Conservation (phyloP, 495 filamentous ascomycete species). For the Umbilicaria muhlenbergii region DNA sequence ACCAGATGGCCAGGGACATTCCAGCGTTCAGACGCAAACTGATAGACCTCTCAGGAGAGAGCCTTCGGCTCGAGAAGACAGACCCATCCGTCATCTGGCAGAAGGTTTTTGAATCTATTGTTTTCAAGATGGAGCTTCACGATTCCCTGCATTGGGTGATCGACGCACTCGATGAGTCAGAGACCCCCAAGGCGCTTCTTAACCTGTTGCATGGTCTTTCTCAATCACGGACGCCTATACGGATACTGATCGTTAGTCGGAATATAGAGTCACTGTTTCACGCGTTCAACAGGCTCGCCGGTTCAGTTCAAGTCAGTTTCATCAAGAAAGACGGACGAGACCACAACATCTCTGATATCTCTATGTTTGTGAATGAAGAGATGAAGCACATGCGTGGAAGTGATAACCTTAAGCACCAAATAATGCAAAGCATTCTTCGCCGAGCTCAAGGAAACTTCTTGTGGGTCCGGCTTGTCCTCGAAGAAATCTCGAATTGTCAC, state of each 20-base stretch:
- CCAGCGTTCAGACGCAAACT: conserved; percentile 7
- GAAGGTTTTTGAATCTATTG: conserved; percentile 19
- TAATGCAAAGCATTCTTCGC: conserved; percentile 14
- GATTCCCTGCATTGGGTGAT: conserved; percentile 21
- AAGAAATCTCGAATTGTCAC: conserved; percentile 15
- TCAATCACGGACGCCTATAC: conserved; percentile 10
- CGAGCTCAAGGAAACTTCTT: conserved; percentile 21
- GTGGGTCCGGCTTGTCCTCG: conserved; percentile 20
- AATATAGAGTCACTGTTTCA: conserved; percentile 4
- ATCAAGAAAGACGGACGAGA: not conserved
- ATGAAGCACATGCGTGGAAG: conserved; percentile 5
- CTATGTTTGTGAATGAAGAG: conserved; percentile 9
- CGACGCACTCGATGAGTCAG: conserved; percentile 26
- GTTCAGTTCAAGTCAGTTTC: conserved; percentile 1
- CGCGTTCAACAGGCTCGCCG: conserved; percentile 4
- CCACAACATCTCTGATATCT: conserved; percentile 11
- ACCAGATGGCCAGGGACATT: conserved; percentile 18
- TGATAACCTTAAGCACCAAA: conserved; percentile 3
- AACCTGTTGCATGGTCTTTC: conserved; percentile 15
- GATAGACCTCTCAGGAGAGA: conserved; percentile 11
- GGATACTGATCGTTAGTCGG: conserved; percentile 21
- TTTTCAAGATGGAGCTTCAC: conserved; percentile 11
- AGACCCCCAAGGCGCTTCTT: conserved; percentile 9
- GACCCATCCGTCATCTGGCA: conserved; percentile 21
- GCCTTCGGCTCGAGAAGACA: conserved; percentile 11